Conservation (phyloP, 305 asterid genomes). For the Fraxinus paxiana region DNA sequence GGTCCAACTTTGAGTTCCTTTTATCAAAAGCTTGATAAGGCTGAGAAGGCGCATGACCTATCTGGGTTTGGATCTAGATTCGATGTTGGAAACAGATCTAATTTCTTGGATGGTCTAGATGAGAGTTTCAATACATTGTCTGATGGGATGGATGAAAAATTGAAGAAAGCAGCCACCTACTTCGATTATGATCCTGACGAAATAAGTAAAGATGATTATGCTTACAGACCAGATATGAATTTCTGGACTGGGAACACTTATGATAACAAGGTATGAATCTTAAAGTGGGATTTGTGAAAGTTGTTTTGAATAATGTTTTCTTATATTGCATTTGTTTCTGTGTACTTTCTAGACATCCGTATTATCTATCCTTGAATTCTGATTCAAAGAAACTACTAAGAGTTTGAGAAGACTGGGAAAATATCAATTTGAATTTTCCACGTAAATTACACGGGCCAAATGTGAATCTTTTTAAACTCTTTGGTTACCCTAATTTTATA, state of each 20-base stretch:
- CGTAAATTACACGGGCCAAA: background rate
- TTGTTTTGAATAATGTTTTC: no score
- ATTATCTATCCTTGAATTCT: background rate
- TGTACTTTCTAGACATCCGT: background rate
- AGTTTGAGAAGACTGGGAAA: background rate
- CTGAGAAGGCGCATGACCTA: constrained; percentile 42
- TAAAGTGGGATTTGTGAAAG: background rate
- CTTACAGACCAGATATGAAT: constrained; percentile 65
- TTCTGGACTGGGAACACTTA: constrained; percentile 47
- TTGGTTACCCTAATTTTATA: background rate
- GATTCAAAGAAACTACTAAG: background rate
- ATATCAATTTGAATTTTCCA: background rate
- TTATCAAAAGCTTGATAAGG: constrained; percentile 43
- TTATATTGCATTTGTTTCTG: background rate
- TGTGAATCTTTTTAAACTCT: background rate
- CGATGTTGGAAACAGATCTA: constrained; percentile 27
- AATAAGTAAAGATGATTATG: constrained; percentile 49
- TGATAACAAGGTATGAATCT: constrained; percentile 52
- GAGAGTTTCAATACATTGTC: constrained; percentile 35
- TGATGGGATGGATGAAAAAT: constrained; percentile 58
- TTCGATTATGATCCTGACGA: constrained; percentile 59
- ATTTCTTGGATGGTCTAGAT: constrained; percentile 33
- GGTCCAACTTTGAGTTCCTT: constrained; percentile 31
- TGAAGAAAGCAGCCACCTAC: constrained; percentile 61
- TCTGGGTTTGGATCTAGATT: constrained; percentile 31